Evolutionary conservation across 2,329 filamentous ascomycete species (phyloP).

Genomic region (Cercospora berteroae): DNA sequence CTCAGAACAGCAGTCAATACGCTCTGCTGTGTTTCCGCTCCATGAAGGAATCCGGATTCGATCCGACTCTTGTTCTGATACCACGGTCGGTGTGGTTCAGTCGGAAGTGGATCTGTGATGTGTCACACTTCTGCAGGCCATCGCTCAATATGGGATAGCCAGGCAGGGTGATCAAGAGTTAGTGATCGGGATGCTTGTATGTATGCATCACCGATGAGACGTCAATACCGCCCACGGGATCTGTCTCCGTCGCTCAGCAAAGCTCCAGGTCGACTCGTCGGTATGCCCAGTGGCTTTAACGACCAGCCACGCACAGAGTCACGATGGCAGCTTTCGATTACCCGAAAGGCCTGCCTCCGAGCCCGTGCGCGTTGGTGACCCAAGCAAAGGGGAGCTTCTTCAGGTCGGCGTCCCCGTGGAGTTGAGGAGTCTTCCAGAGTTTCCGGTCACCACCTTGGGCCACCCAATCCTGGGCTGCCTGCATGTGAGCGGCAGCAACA

Average conservation of each 20-base stretch:
- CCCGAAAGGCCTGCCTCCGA: neutral
- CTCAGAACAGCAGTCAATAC: neutral
- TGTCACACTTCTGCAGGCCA: conserved; percentile 2
- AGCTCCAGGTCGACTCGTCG: neutral
- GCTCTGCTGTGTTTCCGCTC: neutral
- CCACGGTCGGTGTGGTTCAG: neutral
- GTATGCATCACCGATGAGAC: neutral
- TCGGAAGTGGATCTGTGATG: neutral
- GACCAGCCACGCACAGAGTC: neutral
- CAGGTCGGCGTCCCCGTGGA: neutral
- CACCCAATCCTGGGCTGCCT: neutral
- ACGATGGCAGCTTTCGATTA: neutral
- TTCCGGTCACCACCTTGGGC: neutral
- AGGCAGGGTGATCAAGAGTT: neutral
- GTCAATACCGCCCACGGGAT: neutral
- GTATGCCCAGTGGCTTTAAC: neutral
- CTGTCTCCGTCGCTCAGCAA: neutral
- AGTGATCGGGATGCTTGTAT: neutral
- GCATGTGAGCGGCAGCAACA: neutral
- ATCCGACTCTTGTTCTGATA: neutral
- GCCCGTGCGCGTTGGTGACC: neutral
- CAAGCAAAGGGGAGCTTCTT: neutral
- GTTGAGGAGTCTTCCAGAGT: neutral
- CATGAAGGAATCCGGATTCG: neutral
- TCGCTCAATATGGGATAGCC: conserved; percentile 2